A percentile compares a stretch with the other conserved stretches of the same genome.
Evolutionary conservation across 2,329 filamentous ascomycete species (phyloP).

Genomic region (Ophiocordyceps camponoti-leonardi): DNA sequence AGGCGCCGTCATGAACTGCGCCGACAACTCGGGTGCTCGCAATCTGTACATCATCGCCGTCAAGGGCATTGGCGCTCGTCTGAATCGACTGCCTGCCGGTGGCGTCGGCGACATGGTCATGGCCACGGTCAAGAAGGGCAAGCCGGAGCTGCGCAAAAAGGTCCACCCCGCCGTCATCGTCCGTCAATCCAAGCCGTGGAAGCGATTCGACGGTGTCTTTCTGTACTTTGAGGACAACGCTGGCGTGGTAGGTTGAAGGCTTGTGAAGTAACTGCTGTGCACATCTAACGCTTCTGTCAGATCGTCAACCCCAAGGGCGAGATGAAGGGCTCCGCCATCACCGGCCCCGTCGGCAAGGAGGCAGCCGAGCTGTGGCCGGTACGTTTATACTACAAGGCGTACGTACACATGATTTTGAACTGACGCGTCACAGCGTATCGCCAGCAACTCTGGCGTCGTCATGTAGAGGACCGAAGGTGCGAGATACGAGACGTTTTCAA

Average conservation of each 20-base stretch:
- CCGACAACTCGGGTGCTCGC: slow-evolving; percentile 95
- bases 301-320: slow-evolving; percentile 99
- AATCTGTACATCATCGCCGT: slow-evolving; percentile 99
- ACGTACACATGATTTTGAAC: slow-evolving; percentile 2
- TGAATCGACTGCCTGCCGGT: slow-evolving; percentile 92
- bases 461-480: slow-evolving; percentile 54
- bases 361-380: slow-evolving; percentile 98
- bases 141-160: slow-evolving; percentile 99
- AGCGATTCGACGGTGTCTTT: slow-evolving; percentile 94
- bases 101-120: slow-evolving; percentile 99
- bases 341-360: slow-evolving; percentile 98
- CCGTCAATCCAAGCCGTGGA: slow-evolving; percentile 98
- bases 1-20: slow-evolving; percentile 99
- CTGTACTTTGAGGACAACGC: slow-evolving; percentile 99
- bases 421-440: slow-evolving; percentile 62
- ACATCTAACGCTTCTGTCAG: slow-evolving; percentile 25
- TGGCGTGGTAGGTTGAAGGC: slow-evolving; percentile 74
- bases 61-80: slow-evolving; percentile 93
- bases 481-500: neutral
- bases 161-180: slow-evolving; percentile 99
- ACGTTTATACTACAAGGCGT: too few species aligned
- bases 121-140: slow-evolving; percentile 99
- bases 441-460: slow-evolving; percentile 98
- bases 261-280: too few species aligned
- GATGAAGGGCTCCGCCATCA: slow-evolving; percentile 99